phyloP scores from a whole-genome alignment of 306 rosid genomes.

The Notholithocarpus densiflorus region DNA sequence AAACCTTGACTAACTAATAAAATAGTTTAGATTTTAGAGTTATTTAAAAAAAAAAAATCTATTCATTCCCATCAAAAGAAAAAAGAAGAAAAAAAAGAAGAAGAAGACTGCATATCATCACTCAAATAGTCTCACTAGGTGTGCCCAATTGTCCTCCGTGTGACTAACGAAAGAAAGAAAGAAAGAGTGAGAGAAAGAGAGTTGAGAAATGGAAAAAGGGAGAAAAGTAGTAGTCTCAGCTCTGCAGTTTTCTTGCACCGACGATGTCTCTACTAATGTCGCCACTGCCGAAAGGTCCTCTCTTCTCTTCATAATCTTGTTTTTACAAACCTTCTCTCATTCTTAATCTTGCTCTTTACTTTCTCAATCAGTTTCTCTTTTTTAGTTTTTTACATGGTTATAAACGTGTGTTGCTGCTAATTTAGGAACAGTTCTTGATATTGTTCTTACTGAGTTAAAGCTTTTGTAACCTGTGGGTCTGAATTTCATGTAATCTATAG shows the following conservation, averaged over 20 bases:
- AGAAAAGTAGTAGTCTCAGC: constrained; percentile 72
- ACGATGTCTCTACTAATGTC: constrained; percentile 56
- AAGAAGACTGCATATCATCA: too few relatives aligned
- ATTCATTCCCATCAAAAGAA: too few relatives aligned
- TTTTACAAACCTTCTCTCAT: too few relatives aligned
- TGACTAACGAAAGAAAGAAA: background rate
- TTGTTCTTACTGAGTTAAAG: background rate
- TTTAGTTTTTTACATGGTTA: too few relatives aligned
- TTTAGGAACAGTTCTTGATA: background rate
- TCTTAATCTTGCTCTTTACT: too few relatives aligned
- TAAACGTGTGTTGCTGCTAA: background rate
- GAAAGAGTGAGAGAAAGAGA: background rate
- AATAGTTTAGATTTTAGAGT: too few relatives aligned
- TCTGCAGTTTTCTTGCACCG: constrained; percentile 85
- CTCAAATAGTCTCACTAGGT: too few relatives aligned
- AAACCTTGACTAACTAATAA: too few relatives aligned
- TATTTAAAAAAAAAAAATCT: too few relatives aligned
- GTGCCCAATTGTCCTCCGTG: too few relatives aligned
- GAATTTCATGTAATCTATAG: background rate
- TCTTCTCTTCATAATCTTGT: background rate
- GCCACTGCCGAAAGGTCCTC: constrained; percentile 78
- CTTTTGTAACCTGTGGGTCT: background rate
- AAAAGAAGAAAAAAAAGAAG: too few relatives aligned
- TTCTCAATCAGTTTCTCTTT: too few relatives aligned
- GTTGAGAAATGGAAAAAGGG: constrained; percentile 54